Evolutionary conservation across 2,329 filamentous ascomycete genomes (phyloP).

Genomic region (Verticillium nonalfalfae): DNA sequence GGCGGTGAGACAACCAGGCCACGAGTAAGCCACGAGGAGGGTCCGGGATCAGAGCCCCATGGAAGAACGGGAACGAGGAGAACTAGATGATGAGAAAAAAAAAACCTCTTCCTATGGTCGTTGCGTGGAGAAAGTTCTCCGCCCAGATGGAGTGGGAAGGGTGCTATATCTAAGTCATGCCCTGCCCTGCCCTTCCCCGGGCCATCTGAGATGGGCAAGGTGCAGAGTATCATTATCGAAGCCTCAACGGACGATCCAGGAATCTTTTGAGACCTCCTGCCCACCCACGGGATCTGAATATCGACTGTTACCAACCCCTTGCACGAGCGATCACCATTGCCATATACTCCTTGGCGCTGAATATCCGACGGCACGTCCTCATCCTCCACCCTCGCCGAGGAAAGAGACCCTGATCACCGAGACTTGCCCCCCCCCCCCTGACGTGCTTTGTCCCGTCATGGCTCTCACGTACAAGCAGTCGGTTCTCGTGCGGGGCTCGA

Average conservation of each 20-base stretch:
- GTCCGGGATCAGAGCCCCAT: background rate
- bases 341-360: background rate
- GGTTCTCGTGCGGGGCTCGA: constrained; percentile 61
- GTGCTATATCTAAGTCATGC: background rate
- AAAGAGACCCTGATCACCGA: background rate
- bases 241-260: background rate
- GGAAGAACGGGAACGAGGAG: too few relatives aligned
- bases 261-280: background rate
- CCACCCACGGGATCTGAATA: background rate
- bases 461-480: constrained; percentile 48
- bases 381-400: background rate
- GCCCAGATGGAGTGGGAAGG: background rate
- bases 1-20: constrained; percentile 1
- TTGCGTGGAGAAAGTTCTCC: background rate
- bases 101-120: background rate
- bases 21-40: background rate
- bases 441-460: constrained; percentile 15
- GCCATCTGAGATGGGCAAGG: background rate
- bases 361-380: background rate
- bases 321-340: background rate
- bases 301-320: background rate
- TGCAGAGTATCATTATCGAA: background rate
- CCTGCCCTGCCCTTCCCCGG: background rate
- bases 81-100: background rate
- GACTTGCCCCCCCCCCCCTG: background rate